Evolutionary conservation across 805 yeast species (phyloP), one percentile per base, ranked within the genome.

Genomic region (Metschnikowia kunwiensis): DNA sequence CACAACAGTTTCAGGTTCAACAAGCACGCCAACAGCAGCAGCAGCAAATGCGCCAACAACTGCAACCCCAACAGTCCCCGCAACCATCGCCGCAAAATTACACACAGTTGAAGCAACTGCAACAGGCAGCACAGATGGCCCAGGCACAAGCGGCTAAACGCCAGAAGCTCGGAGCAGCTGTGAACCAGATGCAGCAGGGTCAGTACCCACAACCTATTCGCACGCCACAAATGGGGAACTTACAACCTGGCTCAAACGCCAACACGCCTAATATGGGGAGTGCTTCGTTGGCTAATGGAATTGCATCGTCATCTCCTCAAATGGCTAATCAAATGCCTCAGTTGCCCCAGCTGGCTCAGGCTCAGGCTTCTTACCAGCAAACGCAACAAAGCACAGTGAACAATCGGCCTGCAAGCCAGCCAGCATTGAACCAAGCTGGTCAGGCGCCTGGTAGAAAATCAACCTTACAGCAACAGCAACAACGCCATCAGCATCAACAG

Each of bases 391-490:
- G 30, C 7, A 35, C 30, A n/a, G 15, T 30, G 32, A 30, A 21
- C 32, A 40, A 40, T 27, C 26, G 44, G 13, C 43, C 50, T 15
- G 42, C 43, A 2, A 37, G 44, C 7, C 50, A 46, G 36, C 36
- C 52, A 3, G 40, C 36, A 4, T 21, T 36, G 19, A 33, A 35
- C 4, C 36, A 30, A 27, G 7, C 37, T 7, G 40, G 36, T 4
- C 40, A 30, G 15, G 25, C 30, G 5, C n/a, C 34, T 7, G 41
- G 32, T 9, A 38, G 37, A 17, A 49, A 44, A 24, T 37, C 57
- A 1, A 43, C 56, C n/a, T 55, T 54, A 31, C 71, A 64, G 40
- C 71, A 64, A 39, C 69, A 63, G 33, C 38, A 34, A 17, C 38
- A 34, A 18, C 28, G 33, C 15, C 38, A 34, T 15, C 35, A 24